Conservation (phyloP, 192 early-diverging fungal species). For the Entomortierella lignicola region DNA sequence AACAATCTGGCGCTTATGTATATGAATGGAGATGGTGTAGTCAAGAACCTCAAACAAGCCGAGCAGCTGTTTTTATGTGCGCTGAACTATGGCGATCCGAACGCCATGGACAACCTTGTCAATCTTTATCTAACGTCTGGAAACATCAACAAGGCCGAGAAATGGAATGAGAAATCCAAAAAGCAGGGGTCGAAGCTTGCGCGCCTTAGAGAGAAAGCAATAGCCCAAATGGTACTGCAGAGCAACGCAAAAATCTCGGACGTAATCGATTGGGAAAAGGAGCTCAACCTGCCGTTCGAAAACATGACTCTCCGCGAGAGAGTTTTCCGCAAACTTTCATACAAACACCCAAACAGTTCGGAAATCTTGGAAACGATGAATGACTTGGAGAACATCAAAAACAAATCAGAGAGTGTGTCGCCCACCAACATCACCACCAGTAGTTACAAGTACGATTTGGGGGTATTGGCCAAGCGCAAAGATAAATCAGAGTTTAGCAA, state of each 20-base stretch:
- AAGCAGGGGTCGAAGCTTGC: constrained; percentile 41
- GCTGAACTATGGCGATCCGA: constrained; percentile 46
- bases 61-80: constrained; percentile 44
- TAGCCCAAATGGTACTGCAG: constrained; percentile 31
- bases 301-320: constrained; percentile 45
- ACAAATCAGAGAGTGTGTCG: constrained; percentile 25
- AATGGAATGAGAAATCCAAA: constrained; percentile 45
- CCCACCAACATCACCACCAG: constrained; percentile 19
- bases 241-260: constrained; percentile 33
- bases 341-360: constrained; percentile 33
- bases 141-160: constrained; percentile 47
- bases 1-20: constrained; percentile 41
- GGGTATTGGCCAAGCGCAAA: constrained; percentile 34
- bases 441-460: constrained; percentile 45
- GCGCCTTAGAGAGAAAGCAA: constrained; percentile 30
- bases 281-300: constrained; percentile 42
- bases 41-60: constrained; percentile 38
- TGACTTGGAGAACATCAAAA: constrained; percentile 32
- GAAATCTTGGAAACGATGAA: constrained; percentile 26
- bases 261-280: constrained; percentile 41
- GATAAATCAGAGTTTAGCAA: constrained; percentile 46
- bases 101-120: constrained; percentile 45
- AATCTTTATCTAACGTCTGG: constrained; percentile 31
- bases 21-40: constrained; percentile 42
- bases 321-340: constrained; percentile 35